These are phyloP conservation scores for Erysimum cheiri DNA, from an alignment of 441 rosid species.

Conservation along the genomic window DNA sequence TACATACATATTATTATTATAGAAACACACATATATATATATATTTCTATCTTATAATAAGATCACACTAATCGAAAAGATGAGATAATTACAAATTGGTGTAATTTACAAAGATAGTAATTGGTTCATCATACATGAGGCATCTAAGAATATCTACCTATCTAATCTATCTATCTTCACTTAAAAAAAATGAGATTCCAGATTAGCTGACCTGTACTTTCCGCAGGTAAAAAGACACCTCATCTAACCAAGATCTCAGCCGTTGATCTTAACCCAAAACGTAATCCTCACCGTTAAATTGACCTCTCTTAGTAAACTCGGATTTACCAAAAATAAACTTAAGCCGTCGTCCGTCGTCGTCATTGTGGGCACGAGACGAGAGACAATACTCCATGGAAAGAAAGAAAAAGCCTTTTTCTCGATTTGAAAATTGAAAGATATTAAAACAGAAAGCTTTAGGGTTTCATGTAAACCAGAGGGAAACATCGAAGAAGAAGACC, in stretches of 20 bases:
- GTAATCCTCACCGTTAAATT: conserved; percentile 24
- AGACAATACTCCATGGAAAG: conserved; percentile 27
- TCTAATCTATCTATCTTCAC: not conserved
- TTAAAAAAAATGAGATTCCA: conserved; percentile 11
- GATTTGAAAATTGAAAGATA: conserved; percentile 5
- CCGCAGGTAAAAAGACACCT: conserved; percentile 41
- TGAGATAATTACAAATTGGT: conserved; percentile 21
- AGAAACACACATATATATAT: not conserved
- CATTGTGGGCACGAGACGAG: conserved; percentile 20
- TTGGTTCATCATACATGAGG: conserved; percentile 31
- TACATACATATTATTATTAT: not conserved
- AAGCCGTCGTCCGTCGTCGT: not conserved
- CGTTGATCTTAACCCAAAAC: conserved; percentile 14
- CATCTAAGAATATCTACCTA: conserved; percentile 19
- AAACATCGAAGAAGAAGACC: conserved; percentile 19
- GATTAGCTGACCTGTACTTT: conserved; percentile 40
- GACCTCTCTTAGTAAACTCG: conserved; percentile 19
- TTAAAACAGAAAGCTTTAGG: conserved; percentile 32
- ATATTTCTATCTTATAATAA: not conserved
- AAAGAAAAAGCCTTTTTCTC: not conserved
- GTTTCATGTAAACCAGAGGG: conserved; percentile 35
- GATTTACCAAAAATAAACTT: conserved; percentile 34
- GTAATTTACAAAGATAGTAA: conserved; percentile 32
- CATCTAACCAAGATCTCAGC: conserved; percentile 34
- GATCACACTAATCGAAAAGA: conserved; percentile 31